Conservation (phyloP, 2,329 filamentous ascomycete genomes). For the Talaromyces rugulosus region DNA sequence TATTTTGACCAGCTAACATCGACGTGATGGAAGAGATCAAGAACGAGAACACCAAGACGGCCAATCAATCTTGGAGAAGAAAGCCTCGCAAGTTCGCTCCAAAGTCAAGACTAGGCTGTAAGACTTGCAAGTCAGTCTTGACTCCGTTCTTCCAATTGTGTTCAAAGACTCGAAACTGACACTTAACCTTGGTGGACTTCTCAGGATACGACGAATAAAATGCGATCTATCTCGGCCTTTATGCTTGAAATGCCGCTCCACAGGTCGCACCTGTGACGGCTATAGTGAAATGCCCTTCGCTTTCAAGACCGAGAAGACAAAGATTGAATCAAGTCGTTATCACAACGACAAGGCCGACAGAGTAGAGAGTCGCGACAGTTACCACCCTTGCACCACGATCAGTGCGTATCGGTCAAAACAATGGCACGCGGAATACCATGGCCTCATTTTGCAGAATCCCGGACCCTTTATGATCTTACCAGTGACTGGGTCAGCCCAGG, state of each 20-base stretch:
- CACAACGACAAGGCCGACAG: background rate
- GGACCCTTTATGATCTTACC: too few relatives aligned
- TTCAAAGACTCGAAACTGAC: too few relatives aligned
- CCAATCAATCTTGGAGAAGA: constrained; percentile 34
- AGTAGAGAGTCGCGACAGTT: background rate
- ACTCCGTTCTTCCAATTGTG: background rate
- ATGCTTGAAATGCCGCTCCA: constrained; percentile 35
- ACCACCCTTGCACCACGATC: too few relatives aligned
- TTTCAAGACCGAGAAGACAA: constrained; percentile 21
- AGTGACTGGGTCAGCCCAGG: too few relatives aligned
- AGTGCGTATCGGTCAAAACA: too few relatives aligned
- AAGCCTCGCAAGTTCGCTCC: constrained; percentile 34
- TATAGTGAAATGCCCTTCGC: constrained; percentile 20
- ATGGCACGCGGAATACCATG: too few relatives aligned
- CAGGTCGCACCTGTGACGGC: constrained; percentile 37
- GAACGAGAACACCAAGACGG: constrained; percentile 13
- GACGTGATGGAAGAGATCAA: background rate
- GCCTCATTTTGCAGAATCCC: too few relatives aligned
- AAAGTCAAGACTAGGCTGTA: constrained; percentile 38
- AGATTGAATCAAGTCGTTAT: background rate
- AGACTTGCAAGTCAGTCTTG: constrained; percentile 39
- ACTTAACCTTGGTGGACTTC: too few relatives aligned
- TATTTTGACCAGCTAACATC: constrained; percentile 3
- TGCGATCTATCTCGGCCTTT: constrained; percentile 33
- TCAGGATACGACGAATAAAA: constrained; percentile 36